Base-by-base conservation (phyloP, 1,284 basidiomycete genomes). In the Pseudozyma hubeiensis region DNA sequence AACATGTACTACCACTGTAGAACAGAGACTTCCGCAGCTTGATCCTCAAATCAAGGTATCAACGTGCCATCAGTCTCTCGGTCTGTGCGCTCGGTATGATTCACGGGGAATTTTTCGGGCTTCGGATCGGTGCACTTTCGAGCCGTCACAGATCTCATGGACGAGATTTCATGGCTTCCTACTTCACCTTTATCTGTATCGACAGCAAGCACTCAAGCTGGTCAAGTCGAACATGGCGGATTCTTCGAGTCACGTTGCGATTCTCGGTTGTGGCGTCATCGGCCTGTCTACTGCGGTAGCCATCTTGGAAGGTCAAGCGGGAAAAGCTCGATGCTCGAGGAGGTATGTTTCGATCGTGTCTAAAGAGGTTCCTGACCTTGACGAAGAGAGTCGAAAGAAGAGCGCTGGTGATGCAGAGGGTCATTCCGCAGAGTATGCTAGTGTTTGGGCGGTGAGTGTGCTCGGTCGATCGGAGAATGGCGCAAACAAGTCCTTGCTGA, bases 261-360 rank as follows among this genome's bases (percentile, higher is more conserved):
- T 77, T 34, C 45, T 77, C 14, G 75, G 75, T 0, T 64, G 64
- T 9, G 76, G 76, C 19, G 76, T 78, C 0, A 75, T 75, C n/a
- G 76, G 76, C 0, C 72, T 78, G 31, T 69, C 68, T 10, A 64
- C 60, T 11, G 76, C 60, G 16, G 49, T 78, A 5, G 62, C 68
- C 16, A 53, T 75, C 16, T 66, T 78, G 14, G 72, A 78, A 33
- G 66, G 33, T 13, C 55, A 68, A 31, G 7, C n/a, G 16, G 14
- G 39, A 5, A 46, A 41, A 3, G 37, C 24, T 16, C 33, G 30
- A 14, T 35, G 34, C 19, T 33, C 35, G 1, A 49, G 39, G 14
- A 61, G 44, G 2, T 39, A 49, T 0, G 72, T 75, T 7, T 69
- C 68, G 4, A 65, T 78, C 7, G 66, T 75, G 30, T 52, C 72